Evolutionary conservation across 139 green algal genomes (phyloP).

Genomic region (Desmodesmus armatus): DNA sequence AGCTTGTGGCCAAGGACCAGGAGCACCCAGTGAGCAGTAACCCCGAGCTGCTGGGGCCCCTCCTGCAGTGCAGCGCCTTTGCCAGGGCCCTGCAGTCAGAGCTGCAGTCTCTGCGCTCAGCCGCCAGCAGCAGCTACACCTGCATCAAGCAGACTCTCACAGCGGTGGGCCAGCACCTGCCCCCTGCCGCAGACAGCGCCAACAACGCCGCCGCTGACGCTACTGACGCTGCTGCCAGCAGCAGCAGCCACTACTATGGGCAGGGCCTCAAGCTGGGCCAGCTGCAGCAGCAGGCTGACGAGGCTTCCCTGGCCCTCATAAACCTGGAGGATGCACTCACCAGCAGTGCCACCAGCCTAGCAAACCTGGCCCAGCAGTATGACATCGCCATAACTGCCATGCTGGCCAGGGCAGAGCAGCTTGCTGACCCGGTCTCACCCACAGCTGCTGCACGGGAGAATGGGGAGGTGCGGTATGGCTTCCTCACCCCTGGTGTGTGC

Average conservation of each 20-base stretch:
- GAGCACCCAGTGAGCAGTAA: not conserved
- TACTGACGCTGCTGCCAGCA: not conserved
- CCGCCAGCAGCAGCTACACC: not conserved
- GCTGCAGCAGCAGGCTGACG: not conserved
- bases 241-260: not conserved
- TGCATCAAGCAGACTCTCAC: not conserved
- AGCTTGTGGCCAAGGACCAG: not conserved
- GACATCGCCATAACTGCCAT: slow-evolving; percentile 12
- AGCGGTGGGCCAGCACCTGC: slow-evolving; percentile 17
- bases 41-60: not conserved
- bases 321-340: slow-evolving; percentile 27
- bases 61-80: not conserved
- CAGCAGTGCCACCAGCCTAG: not conserved
- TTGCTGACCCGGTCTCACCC: not conserved
- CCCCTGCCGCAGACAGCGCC: not conserved
- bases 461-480: not conserved
- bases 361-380: slow-evolving; percentile 7
- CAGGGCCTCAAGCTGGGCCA: not conserved
- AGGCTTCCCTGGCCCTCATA: not conserved
- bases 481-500: not conserved
- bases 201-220: not conserved
- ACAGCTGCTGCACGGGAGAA: not conserved
- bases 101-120: not conserved
- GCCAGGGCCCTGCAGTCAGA: not conserved
- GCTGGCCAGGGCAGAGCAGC: no score